Evolutionary conservation across 805 yeast species (phyloP), one percentile per base, ranked within the genome.

Genomic region (Candida rishiriensis): DNA sequence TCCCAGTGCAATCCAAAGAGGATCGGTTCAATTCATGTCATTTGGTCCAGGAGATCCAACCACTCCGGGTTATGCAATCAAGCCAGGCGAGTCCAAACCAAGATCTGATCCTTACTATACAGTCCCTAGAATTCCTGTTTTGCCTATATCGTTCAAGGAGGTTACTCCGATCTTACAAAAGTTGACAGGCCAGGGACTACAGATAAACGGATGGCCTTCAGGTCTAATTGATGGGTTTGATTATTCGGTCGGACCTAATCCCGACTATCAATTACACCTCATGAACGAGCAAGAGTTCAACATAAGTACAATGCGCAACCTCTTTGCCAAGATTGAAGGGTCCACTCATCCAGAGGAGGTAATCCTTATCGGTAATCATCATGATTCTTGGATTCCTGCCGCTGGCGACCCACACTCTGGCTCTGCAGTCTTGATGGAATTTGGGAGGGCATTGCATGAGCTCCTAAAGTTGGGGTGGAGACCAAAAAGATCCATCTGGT

Each of bases 381-480:
- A 88, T 43, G 93, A 85, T 58, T 81, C 90, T 3, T 86, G 91
- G 93, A 75, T 81, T 46, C 77, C 80, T 45, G 88, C 88, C 13
- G 89, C 90, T 1, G 83, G 79, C 21, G 93, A 85, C 63, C 90
- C 93, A 29, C 85, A 85, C 61, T 73, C 83, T 26, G 91, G 91
- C 1, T 73, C 85, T 14, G 82, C 89, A 1, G 78, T 72, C 0
- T 48, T 83, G 50, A 61, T 85, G 36, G 91, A 85, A 58, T 64
- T 85, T 35, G 81, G 82, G 8, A 69, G 86, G 39, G 81, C 77
- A 1, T 66, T 83, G 31, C 75, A 78, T 18, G 75, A 69, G 36
- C 65, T 85, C 41, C 48, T 60, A 29, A 66, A 72, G 48, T 50
- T 58, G 1, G 88, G 88, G 9, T 87, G 90, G 90, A 76, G 73